Evolutionary conservation across 306 rosid genomes (phyloP), one percentile per base, ranked within the genome.

Genomic region (Adenanthera pavonina): DNA sequence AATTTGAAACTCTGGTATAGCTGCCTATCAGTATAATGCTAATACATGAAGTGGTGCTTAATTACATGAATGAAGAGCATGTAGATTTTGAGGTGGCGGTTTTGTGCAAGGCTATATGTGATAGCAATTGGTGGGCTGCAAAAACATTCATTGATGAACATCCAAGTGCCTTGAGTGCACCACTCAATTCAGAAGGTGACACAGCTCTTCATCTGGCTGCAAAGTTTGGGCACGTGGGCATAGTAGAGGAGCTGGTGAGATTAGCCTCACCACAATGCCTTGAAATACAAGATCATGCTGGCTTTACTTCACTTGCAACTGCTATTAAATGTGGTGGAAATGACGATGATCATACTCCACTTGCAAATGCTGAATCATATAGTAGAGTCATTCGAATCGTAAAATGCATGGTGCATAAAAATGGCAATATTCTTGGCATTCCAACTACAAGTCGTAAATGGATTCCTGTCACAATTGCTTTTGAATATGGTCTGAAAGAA

Each of bases 401-500:
- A 25, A 25, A 25, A 25, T 25, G 30, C 30, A 25, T 25, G 30
- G 30, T 25, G 30, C 0, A 25, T 25, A 25, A 25, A 25, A 25
- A 25, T 25, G 1, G 30, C 30, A 25, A 25, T 25, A 25, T 25
- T 25, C 30, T 25, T 25, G 30, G 30, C 30, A 25, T 25, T 25
- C 30, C 30, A 25, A 25, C 30, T 25, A 25, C 30, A 25, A 25
- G 30, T 25, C 30, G 30, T 5, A 40, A 40, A 40, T 40, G 43
- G 43, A 8, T 56, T 3, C 51, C 51, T 16, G 72, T 67, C 3
- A 1, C 33, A 7, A 0, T 40, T 7, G 72, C 51, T 67, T n/a
- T 67, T n/a, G 0, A 0, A 0, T 0, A 0, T 38, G 33, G 49
- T 5, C 6, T 2, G 3, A 67, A 8, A 0, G 3, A 38, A 40